A percentile compares a stretch with the other conserved stretches of the same genome.
Conservation (phyloP, 2,329 filamentous ascomycete species). For the Botrytis aclada region DNA sequence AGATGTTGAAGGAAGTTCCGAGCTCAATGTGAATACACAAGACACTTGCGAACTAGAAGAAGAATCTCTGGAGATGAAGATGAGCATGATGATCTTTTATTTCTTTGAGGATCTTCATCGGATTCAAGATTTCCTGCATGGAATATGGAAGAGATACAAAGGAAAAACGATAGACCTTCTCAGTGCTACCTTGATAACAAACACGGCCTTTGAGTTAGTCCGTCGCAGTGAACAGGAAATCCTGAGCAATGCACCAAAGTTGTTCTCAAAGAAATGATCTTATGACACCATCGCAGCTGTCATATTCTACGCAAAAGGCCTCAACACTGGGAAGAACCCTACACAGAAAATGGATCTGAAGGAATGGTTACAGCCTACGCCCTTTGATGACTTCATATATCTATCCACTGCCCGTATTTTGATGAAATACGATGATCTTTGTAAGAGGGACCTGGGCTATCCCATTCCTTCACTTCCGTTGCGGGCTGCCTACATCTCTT, state of each 20-base stretch:
- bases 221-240: background rate
- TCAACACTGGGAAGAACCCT: background rate
- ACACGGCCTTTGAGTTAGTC: background rate
- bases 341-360: background rate
- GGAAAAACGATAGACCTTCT: background rate
- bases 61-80: background rate
- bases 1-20: background rate
- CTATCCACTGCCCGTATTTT: background rate
- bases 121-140: background rate
- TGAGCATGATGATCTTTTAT: background rate
- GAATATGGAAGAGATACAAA: background rate
- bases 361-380: background rate
- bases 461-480: background rate
- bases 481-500: background rate
- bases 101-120: conserved; percentile 9
- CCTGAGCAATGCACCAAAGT: background rate
- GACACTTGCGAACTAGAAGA: background rate
- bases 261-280: background rate
- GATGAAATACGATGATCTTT: background rate
- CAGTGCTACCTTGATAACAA: background rate
- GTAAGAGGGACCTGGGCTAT: background rate
- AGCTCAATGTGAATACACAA: too few relatives aligned
- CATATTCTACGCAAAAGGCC: background rate
- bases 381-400: conserved; percentile 1
- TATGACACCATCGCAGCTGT: background rate